Conservation (phyloP, 768 basidiomycete genomes). For the Mrakia frigida region DNA sequence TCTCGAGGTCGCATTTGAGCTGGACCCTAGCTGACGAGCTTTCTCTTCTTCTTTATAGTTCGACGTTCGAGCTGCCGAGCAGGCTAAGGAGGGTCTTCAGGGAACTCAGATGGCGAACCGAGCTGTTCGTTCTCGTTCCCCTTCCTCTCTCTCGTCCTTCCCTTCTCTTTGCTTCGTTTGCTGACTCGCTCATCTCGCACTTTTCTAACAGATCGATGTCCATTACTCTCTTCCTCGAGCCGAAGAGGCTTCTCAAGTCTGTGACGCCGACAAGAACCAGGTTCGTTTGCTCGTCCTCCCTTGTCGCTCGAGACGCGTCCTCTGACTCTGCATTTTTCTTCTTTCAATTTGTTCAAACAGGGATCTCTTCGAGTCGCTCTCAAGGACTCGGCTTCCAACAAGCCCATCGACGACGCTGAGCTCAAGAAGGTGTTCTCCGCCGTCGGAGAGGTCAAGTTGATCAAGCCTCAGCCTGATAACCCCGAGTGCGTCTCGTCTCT, state of each 20-base stretch:
- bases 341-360: constrained; percentile 47
- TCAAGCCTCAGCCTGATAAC: constrained; percentile 50
- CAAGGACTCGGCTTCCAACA: constrained; percentile 61
- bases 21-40: too few relatives aligned
- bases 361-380: constrained; percentile 77
- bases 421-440: constrained; percentile 78
- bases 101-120: constrained; percentile 80
- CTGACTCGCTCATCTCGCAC: not conserved
- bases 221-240: constrained; percentile 94
- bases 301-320: not conserved
- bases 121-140: constrained; percentile 58
- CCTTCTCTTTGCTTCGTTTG: not conserved
- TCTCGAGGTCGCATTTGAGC: not conserved
- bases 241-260: constrained; percentile 59
- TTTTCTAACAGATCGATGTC: constrained; percentile 74
- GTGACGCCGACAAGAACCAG: constrained; percentile 76
- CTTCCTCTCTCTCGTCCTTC: not conserved
- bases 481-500: constrained; percentile 51
- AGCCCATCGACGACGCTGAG: constrained; percentile 74
- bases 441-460: constrained; percentile 82
- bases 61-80: constrained; percentile 87
- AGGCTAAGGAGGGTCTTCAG: constrained; percentile 84
- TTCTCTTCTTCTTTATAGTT: constrained; percentile 52
- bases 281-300: constrained; percentile 44
- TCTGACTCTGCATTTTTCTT: not conserved